Conservation (phyloP, 1,284 basidiomycete species). For the Tilletiopsis washingtonensis region DNA sequence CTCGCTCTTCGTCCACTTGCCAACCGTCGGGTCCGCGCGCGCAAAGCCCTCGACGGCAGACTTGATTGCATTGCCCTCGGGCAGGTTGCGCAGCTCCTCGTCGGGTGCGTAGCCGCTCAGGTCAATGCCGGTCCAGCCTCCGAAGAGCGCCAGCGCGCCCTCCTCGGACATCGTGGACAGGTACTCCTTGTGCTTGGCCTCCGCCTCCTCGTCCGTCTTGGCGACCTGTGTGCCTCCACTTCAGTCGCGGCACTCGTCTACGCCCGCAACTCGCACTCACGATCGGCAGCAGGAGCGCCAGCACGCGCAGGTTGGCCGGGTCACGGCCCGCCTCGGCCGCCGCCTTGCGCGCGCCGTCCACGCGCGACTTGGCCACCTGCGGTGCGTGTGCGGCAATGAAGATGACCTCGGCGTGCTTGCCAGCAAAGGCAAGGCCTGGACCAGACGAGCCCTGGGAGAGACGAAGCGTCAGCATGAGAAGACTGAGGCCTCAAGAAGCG, state of each 20-base stretch:
- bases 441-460: constrained; percentile 27
- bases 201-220: constrained; percentile 41
- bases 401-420: constrained; percentile 47
- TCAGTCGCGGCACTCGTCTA: neutral
- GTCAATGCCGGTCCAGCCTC: constrained; percentile 44
- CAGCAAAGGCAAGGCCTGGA: constrained; percentile 44
- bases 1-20: constrained; percentile 36
- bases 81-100: constrained; percentile 30
- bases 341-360: constrained; percentile 26
- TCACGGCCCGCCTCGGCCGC: constrained; percentile 36
- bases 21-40: constrained; percentile 30
- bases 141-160: constrained; percentile 45
- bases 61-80: constrained; percentile 36
- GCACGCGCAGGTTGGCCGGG: constrained; percentile 38
- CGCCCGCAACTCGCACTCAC: constrained; percentile 1
- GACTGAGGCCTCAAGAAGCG: neutral
- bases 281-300: constrained; percentile 39
- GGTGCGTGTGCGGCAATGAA: constrained; percentile 44
- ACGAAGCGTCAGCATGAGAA: neutral
- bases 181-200: constrained; percentile 38
- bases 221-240: constrained; percentile 10
- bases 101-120: constrained; percentile 28
- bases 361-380: constrained; percentile 34
- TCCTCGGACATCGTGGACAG: constrained; percentile 31
- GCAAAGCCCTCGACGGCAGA: constrained; percentile 38